Percentiles rank a stretch among this genome's conserved stretches.
Evolutionary conservation across 75 land plant genomes (phyloP).

Genomic region (Pinus albicaulis): DNA sequence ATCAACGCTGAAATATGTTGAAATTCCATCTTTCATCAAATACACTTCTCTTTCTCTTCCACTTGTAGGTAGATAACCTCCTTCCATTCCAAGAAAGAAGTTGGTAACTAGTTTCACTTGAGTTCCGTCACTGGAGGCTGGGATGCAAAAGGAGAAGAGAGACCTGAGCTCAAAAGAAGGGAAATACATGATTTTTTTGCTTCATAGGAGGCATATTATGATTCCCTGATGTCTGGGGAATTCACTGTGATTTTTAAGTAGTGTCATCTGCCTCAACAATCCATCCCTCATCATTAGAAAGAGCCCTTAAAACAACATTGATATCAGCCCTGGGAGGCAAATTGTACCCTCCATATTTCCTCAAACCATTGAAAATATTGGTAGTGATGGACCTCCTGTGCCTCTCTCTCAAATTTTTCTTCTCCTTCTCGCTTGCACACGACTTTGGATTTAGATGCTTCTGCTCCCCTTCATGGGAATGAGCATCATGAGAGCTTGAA

Average conservation of each 20-base stretch:
- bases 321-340: slow-evolving; percentile 70
- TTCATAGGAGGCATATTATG: slow-evolving; percentile 5
- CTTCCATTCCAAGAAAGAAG: slow-evolving; percentile 14
- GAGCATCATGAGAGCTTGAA: slow-evolving; percentile 5
- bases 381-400: slow-evolving; percentile 57
- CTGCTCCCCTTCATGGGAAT: not conserved
- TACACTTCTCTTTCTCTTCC: slow-evolving; percentile 25
- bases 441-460: slow-evolving; percentile 9
- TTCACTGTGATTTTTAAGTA: slow-evolving; percentile 36
- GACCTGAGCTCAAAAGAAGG: slow-evolving; percentile 22
- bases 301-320: slow-evolving; percentile 60
- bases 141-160: slow-evolving; percentile 20
- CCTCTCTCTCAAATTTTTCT: slow-evolving; percentile 63
- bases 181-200: slow-evolving; percentile 27
- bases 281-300: slow-evolving; percentile 67
- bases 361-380: slow-evolving; percentile 57
- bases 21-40: slow-evolving; percentile 20
- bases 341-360: slow-evolving; percentile 62
- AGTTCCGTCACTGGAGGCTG: slow-evolving; percentile 30
- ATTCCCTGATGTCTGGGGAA: slow-evolving; percentile 5
- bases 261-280: slow-evolving; percentile 62
- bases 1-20: slow-evolving; percentile 34
- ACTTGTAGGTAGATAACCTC: slow-evolving; percentile 22
- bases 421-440: slow-evolving; percentile 60
- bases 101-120: slow-evolving; percentile 14